phyloP scores from a whole-genome alignment of 495 filamentous ascomycete genomes.

The Aspergillus diversus region DNA sequence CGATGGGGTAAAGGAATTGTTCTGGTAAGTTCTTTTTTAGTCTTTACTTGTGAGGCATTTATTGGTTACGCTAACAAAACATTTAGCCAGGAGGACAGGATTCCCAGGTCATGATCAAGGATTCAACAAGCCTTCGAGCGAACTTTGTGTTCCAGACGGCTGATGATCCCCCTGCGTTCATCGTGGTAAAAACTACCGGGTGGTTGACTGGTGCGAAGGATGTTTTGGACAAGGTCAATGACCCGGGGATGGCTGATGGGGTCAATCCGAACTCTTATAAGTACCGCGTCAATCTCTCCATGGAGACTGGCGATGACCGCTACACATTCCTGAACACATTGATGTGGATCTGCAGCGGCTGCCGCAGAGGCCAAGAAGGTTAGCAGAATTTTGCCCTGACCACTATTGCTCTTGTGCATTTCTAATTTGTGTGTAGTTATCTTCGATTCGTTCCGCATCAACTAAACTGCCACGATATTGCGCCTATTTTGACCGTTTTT shows the following conservation, averaged over 20 bases:
- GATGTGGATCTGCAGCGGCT: constrained; percentile 65
- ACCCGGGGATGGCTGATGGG: constrained; percentile 50
- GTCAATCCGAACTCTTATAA: constrained; percentile 62
- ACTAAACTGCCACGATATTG: constrained; percentile 35
- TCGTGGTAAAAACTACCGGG: constrained; percentile 59
- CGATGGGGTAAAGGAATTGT: constrained; percentile 62
- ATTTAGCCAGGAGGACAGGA: constrained; percentile 62
- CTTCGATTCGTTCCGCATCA: constrained; percentile 53
- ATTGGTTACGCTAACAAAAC: constrained; percentile 3
- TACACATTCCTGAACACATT: constrained; percentile 65
- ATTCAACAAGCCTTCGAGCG: constrained; percentile 56
- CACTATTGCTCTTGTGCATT: neutral
- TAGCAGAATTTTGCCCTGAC: constrained; percentile 13
- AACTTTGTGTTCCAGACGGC: constrained; percentile 61
- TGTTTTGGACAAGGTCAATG: constrained; percentile 59
- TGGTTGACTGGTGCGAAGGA: constrained; percentile 62
- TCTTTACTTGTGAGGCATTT: neutral
- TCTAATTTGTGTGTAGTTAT: constrained; percentile 38
- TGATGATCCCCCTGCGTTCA: constrained; percentile 62
- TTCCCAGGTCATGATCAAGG: constrained; percentile 59
- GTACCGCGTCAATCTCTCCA: constrained; percentile 59
- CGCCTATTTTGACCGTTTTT: constrained; percentile 40
- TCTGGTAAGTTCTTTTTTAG: constrained; percentile 48
- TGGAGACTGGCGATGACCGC: constrained; percentile 64
- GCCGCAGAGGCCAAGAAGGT: constrained; percentile 61